Base-by-base conservation (phyloP, 768 basidiomycete species). In the Russula vinacea region DNA sequence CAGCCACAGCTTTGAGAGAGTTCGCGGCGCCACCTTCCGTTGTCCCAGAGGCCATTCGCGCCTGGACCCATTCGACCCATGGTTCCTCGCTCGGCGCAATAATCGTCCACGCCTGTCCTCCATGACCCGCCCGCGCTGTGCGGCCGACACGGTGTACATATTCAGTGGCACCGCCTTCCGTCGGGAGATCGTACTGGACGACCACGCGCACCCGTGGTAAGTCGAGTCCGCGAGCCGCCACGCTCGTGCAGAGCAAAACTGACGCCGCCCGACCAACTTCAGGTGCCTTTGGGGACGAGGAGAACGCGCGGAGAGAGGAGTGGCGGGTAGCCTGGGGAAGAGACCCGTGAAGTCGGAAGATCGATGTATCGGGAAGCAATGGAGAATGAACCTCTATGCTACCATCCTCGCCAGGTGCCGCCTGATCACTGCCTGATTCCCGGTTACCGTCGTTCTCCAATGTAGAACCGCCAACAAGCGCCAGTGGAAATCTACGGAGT, bases 401-500 rank as follows among this genome's bases (percentile, higher is more conserved):
- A 26, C 81, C 78, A 32, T 66, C 69, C 50, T 37, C 64, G 9
- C 59, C 37, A 40, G 16, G 70, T 44, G 70, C 69, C 14, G 71
- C 72, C 9, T 72, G 71, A 9, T 69, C 71, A 33, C 71, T 68
- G n/a, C 71, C 71, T 35, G 65, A 16, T 26, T 72, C 73, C 1
- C 67, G 58, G 11, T 65, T 67, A 6, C 55, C 39, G 9, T 40
- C 67, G 4, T 42, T 22, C 16, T 60, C 68, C 29, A 55, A 51
- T 24, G 65, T 58, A 1, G 70, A 60, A 2, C 24, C 54, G 0
- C 87, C 89, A 1, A 98, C 24, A 98, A 77, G 56, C 81, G 84
- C 92, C 93, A 98, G 72, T 96, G 94, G 71, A 93, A 98, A 74
- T 99, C 96, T 19, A 99, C 97, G 3, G 97, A 95, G 75, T 98